These are phyloP conservation scores for Galerina sulciceps DNA, from an alignment of 768 basidiomycete genomes.

Conservation along the genomic window DNA sequence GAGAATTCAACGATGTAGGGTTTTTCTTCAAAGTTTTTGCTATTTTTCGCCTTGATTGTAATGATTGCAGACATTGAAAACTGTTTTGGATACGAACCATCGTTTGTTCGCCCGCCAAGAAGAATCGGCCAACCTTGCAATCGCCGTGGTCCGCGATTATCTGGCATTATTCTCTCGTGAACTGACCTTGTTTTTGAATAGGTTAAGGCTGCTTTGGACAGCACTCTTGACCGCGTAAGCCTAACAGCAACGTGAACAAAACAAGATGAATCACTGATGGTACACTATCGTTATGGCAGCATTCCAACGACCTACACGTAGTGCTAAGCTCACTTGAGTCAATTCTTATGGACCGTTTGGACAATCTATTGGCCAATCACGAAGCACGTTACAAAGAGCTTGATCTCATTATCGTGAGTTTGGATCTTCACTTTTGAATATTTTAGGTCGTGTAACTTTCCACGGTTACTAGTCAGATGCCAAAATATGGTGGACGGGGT, in stretches of 20 bases:
- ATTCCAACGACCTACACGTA: conserved; percentile 9
- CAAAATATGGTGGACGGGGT: conserved; percentile 13
- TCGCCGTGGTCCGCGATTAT: background rate
- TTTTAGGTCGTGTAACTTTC: background rate
- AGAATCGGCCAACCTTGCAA: background rate
- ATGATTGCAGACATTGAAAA: conserved; percentile 5
- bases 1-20: conserved; percentile 5
- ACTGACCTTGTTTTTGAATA: background rate
- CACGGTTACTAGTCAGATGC: conserved; percentile 25
- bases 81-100: conserved; percentile 1
- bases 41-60: background rate
- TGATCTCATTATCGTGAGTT: conserved; percentile 10
- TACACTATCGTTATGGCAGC: conserved; percentile 7
- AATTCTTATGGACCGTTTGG: conserved; percentile 8
- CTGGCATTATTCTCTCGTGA: background rate
- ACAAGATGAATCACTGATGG: background rate
- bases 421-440: background rate
- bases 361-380: conserved; percentile 9
- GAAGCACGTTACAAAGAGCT: conserved; percentile 8
- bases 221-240: conserved; percentile 6
- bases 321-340: conserved; percentile 6
- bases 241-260: background rate
- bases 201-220: conserved; percentile 10
- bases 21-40: background rate
- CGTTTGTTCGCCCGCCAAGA: background rate